phyloP scores from a whole-genome alignment of 305 asterid genomes.

The Fraxinus platypoda region DNA sequence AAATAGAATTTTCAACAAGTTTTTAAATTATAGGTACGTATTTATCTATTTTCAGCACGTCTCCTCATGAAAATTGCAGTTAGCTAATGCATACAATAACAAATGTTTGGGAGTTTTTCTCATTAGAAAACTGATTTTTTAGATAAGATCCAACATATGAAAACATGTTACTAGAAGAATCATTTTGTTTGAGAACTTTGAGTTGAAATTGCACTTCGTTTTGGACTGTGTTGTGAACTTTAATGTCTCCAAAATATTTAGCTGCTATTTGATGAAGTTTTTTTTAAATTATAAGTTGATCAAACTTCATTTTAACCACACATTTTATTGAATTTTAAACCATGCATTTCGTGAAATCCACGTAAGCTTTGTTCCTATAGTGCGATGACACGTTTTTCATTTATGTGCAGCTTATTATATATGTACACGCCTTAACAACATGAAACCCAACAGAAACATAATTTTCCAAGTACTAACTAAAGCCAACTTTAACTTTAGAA shows the following conservation, averaged over 20 bases:
- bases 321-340: too few relatives aligned
- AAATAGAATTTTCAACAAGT: too few relatives aligned
- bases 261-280: too few relatives aligned
- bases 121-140: background rate
- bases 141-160: background rate
- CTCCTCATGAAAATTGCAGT: background rate
- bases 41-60: too few relatives aligned
- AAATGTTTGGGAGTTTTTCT: background rate
- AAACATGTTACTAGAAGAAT: background rate
- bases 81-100: background rate
- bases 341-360: background rate
- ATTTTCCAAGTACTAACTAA: background rate
- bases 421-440: background rate
- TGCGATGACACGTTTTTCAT: background rate
- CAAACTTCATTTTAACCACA: too few relatives aligned
- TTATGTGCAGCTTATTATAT: background rate
- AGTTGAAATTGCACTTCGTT: background rate
- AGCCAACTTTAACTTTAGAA: background rate
- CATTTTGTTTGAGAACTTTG: background rate
- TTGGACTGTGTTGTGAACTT: background rate
- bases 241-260: background rate
- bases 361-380: background rate
- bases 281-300: too few relatives aligned
- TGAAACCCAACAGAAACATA: background rate
- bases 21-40: too few relatives aligned